phyloP scores from a whole-genome alignment of 1,284 basidiomycete genomes.

The Apiotrichum domesticum region DNA sequence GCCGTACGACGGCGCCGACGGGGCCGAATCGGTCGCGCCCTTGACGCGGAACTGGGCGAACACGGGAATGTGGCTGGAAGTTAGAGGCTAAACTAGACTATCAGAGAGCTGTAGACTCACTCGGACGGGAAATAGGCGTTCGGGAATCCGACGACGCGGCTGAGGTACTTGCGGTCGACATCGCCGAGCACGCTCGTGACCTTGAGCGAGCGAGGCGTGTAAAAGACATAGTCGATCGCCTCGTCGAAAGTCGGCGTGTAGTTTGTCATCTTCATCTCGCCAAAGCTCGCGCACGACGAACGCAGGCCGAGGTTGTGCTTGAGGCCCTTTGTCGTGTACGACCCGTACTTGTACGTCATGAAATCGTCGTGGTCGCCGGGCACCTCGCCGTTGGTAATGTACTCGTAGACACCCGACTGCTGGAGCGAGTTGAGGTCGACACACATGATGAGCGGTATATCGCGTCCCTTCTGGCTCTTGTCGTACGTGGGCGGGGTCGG shows the following conservation, averaged over 20 bases:
- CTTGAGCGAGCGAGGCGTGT: conserved; percentile 68
- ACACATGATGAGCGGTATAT: conserved; percentile 87
- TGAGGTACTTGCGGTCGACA: conserved; percentile 78
- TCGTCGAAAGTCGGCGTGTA: conserved; percentile 79
- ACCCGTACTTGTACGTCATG: conserved; percentile 83
- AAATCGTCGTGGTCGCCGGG: conserved; percentile 83
- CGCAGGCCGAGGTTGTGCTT: conserved; percentile 73
- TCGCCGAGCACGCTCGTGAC: conserved; percentile 83
- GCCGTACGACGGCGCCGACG: conserved; percentile 18
- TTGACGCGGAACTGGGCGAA: conserved; percentile 47
- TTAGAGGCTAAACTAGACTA: conserved; percentile 1
- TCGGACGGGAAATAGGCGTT: conserved; percentile 94
- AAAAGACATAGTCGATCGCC: conserved; percentile 92
- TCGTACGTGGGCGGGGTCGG: conserved; percentile 39
- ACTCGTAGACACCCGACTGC: conserved; percentile 86
- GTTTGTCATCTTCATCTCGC: conserved; percentile 80
- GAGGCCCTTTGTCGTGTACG: conserved; percentile 85
- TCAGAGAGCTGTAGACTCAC: conserved; percentile 53
- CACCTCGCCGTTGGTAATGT: conserved; percentile 67
- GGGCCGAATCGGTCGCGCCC: conserved; percentile 52
- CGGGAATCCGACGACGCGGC: conserved; percentile 92
- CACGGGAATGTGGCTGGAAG: conserved; percentile 47
- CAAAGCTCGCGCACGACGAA: conserved; percentile 68
- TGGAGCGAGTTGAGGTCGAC: conserved; percentile 94
- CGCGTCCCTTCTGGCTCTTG: conserved; percentile 46